A percentile compares a stretch with the other conserved stretches of the same genome.
These are phyloP conservation scores for Poa annua DNA, from an alignment of 176 grass and related monocot genomes.

Conservation along the genomic window DNA sequence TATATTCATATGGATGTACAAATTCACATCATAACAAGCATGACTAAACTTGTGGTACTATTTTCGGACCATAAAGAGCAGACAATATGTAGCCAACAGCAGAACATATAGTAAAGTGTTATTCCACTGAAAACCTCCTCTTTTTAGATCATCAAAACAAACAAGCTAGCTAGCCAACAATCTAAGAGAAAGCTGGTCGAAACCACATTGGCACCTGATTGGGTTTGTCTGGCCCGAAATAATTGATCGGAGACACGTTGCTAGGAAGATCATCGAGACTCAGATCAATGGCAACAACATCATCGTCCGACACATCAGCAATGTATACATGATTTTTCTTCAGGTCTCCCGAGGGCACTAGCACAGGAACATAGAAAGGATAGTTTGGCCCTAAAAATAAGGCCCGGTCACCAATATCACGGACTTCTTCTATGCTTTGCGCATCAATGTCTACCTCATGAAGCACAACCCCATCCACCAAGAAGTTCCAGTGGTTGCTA, in stretches of 20 bases:
- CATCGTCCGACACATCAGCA: background rate
- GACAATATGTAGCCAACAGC: no score
- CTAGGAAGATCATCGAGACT: background rate
- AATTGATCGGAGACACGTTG: background rate
- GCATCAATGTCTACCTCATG: background rate
- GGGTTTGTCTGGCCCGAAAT: background rate
- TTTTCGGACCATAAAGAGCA: no score
- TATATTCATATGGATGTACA: no score
- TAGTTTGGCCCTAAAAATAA: conserved; percentile 19
- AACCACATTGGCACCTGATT: conserved; percentile 6
- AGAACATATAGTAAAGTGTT: no score
- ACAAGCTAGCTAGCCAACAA: background rate
- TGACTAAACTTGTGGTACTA: no score
- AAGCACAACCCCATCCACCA: background rate
- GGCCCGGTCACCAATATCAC: background rate
- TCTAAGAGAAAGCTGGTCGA: background rate
- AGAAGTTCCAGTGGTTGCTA: background rate
- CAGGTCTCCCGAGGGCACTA: background rate
- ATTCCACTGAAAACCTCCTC: no score
- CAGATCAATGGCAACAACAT: conserved; percentile 13
- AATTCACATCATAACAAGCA: no score
- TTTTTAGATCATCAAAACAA: background rate
- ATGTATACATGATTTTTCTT: conserved; percentile 8
- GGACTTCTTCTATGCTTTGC: background rate
- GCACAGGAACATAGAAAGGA: background rate